Percentiles rank a stretch among this genome's conserved stretches.
These are phyloP conservation scores for Xylaria arbuscula DNA, from an alignment of 2,329 filamentous ascomycete genomes.

Conservation along the genomic window DNA sequence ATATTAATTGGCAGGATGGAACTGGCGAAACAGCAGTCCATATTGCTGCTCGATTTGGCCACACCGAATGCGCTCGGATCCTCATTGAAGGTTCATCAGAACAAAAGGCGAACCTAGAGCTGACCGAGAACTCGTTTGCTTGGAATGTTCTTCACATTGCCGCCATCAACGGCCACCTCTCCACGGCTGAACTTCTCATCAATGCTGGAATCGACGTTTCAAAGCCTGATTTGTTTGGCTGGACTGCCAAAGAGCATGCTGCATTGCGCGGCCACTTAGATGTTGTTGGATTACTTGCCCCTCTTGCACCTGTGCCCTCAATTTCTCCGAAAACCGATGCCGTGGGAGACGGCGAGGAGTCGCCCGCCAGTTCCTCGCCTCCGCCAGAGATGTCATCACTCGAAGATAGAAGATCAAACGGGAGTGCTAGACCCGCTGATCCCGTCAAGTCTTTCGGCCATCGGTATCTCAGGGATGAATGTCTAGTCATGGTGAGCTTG, in stretches of 20 bases:
- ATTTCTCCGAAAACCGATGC: constrained; percentile 42
- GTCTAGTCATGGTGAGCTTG: constrained; percentile 89
- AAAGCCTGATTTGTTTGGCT: constrained; percentile 84
- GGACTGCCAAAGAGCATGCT: constrained; percentile 94
- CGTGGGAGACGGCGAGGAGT: constrained; percentile 47
- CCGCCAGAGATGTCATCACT: constrained; percentile 69
- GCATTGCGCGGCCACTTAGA: constrained; percentile 87
- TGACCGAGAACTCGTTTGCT: constrained; percentile 83
- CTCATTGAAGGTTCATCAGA: constrained; percentile 75
- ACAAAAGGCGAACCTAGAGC: constrained; percentile 80
- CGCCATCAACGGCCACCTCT: constrained; percentile 85
- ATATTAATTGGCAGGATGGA: constrained; percentile 93
- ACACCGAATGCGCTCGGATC: constrained; percentile 81
- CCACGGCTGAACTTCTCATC: constrained; percentile 80
- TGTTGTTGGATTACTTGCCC: constrained; percentile 77
- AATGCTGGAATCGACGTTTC: constrained; percentile 81
- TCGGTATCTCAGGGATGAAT: constrained; percentile 88
- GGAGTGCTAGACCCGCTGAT: constrained; percentile 68
- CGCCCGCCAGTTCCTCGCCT: constrained; percentile 51
- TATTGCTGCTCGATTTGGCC: constrained; percentile 88
- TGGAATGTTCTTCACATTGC: constrained; percentile 98
- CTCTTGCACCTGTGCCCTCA: constrained; percentile 56
- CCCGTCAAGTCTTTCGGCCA: constrained; percentile 96
- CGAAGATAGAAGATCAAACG: constrained; percentile 67
- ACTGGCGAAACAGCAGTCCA: constrained; percentile 92